These are phyloP conservation scores for Daldinia loculata DNA, from an alignment of 495 filamentous ascomycete species.

Conservation along the genomic window DNA sequence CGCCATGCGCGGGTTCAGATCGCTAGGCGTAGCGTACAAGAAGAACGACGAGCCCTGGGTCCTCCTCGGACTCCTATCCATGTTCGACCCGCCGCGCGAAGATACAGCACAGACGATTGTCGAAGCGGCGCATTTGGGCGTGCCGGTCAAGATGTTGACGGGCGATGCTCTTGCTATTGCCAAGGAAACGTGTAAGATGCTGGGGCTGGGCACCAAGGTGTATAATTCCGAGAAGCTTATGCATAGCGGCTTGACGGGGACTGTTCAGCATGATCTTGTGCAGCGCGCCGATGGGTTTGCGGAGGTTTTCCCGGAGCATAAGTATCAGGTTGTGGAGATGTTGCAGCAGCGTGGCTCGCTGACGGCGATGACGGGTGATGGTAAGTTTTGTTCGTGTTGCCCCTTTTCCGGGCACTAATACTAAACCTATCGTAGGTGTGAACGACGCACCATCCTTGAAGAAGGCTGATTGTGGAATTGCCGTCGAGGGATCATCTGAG, in stretches of 20 bases:
- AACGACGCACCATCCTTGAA: constrained; percentile 96
- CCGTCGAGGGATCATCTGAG: constrained; percentile 90
- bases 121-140: constrained; percentile 84
- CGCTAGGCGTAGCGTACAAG: constrained; percentile 90
- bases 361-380: constrained; percentile 97
- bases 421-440: constrained; percentile 62
- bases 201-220: constrained; percentile 90
- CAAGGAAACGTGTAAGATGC: constrained; percentile 85
- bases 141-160: constrained; percentile 95
- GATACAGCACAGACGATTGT: constrained; percentile 89
- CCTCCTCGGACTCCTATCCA: constrained; percentile 90
- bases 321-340: constrained; percentile 97
- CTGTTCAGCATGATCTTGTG: constrained; percentile 90
- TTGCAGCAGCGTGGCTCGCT: constrained; percentile 94
- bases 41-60: constrained; percentile 79
- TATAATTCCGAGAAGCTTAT: constrained; percentile 90
- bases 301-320: constrained; percentile 97
- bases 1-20: constrained; percentile 86
- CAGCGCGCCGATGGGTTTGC: constrained; percentile 93
- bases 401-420: neutral
- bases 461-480: constrained; percentile 93
- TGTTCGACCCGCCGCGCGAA: constrained; percentile 87
- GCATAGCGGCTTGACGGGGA: constrained; percentile 84
- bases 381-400: constrained; percentile 20
- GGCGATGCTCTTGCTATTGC: constrained; percentile 94